Evolutionary conservation across 2,329 filamentous ascomycete genomes (phyloP).

Genomic region (Aspergillus latus): DNA sequence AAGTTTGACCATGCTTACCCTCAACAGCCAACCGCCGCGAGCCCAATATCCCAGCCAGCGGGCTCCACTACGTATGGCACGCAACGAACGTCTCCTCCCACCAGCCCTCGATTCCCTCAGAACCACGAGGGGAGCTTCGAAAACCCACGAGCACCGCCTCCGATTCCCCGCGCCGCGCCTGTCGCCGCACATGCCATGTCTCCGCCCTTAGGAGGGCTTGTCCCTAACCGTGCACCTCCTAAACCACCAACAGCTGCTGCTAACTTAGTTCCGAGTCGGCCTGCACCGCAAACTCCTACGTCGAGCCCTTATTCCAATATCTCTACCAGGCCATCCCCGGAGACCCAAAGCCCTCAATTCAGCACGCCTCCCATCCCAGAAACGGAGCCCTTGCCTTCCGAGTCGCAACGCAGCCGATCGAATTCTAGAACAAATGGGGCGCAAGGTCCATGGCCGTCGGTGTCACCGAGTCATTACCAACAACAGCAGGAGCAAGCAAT

Average conservation of each 20-base stretch:
- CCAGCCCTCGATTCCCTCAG: constrained; percentile 82
- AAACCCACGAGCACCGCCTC: constrained; percentile 89
- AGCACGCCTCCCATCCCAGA: constrained; percentile 55
- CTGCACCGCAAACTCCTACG: constrained; percentile 44
- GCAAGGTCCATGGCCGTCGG: constrained; percentile 47
- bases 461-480: constrained; percentile 47
- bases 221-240: constrained; percentile 82
- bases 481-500: constrained; percentile 84
- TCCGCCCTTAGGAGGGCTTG: constrained; percentile 53
- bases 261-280: constrained; percentile 41
- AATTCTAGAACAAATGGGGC: constrained; percentile 63
- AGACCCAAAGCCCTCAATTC: constrained; percentile 45
- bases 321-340: constrained; percentile 58
- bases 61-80: constrained; percentile 49
- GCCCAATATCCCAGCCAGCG: constrained; percentile 44
- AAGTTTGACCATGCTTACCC: constrained; percentile 89
- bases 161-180: constrained; percentile 63
- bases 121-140: constrained; percentile 94
- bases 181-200: constrained; percentile 51
- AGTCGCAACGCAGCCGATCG: constrained; percentile 67
- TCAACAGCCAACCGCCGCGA: constrained; percentile 42
- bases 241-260: constrained; percentile 65
- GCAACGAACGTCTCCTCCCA: constrained; percentile 70
- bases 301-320: constrained; percentile 38
- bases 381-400: constrained; percentile 60